Evolutionary conservation across 129 eudicot species (phyloP).

Genomic region (Centella asiatica): DNA sequence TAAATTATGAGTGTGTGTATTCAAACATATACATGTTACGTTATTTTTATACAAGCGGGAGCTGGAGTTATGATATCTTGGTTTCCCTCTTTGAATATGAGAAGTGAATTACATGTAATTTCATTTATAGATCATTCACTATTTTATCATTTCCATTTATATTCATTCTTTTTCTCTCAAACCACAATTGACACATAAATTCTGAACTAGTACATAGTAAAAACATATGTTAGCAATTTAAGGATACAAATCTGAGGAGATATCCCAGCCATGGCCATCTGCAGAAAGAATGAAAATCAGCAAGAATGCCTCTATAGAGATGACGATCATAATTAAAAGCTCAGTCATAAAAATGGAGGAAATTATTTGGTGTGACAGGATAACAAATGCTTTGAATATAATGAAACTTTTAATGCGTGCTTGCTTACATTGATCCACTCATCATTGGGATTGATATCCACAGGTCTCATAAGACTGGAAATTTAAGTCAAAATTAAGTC

Average conservation of each 20-base stretch:
- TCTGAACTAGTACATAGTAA: not conserved
- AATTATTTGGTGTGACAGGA: not conserved
- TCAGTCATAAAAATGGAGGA: constrained; percentile 5
- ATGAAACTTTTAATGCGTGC: not conserved
- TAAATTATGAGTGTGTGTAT: no score
- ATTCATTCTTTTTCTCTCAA: no score
- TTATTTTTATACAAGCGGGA: no score
- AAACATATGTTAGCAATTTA: not conserved
- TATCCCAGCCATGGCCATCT: constrained; percentile 86
- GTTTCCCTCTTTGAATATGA: no score
- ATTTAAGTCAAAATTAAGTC: constrained; percentile 14
- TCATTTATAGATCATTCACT: no score
- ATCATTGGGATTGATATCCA: constrained; percentile 84
- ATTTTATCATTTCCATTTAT: no score
- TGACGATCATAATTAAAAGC: constrained; percentile 1
- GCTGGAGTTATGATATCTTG: no score
- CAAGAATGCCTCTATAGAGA: constrained; percentile 17
- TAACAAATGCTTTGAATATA: not conserved
- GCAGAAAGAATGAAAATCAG: constrained; percentile 26
- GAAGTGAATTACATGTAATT: no score
- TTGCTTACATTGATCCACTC: constrained; percentile 92
- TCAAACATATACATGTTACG: no score
- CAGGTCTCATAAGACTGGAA: constrained; percentile 85
- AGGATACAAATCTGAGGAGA: constrained; percentile 94
- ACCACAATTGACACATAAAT: no score